Evolutionary conservation across 2,329 filamentous ascomycete genomes (phyloP), one percentile per base, ranked within the genome.

Genomic region (Fusarium torulosum): DNA sequence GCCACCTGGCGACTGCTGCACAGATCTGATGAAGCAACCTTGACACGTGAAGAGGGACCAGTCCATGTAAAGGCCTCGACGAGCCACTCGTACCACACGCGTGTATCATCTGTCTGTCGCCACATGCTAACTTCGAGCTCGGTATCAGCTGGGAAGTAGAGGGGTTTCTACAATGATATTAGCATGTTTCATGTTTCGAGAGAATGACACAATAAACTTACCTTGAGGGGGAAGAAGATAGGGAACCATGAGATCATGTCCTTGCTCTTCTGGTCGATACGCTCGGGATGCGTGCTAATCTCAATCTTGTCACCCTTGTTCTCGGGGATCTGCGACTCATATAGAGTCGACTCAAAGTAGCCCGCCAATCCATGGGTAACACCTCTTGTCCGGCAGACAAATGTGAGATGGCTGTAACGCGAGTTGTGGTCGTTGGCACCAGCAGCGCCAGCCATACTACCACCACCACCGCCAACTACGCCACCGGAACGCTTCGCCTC

Each of bases 171-270:
- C 35, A 71, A 47, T 59, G 44, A 13, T 72, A 38, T 63, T 20
- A 62, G 50, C 19, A n/a, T 10, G 23, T 1, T 14, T 17, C 9
- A 6, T 44, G 15, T 29, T 29, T 29, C 10, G 27, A 27, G 10
- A 10, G 27, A 29, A 19, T 37, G 10, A 2, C 2, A 2, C 1
- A 31, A 17, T 35, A 2, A 19, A 25, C 86, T 75, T 83, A 94
- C 94, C 88, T 96, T 97, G 15, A 99, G 81, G 0, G 96, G 96
- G 76, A 99, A 99, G 81, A 95, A 97, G 29, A 99, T 98, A 2
- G 96, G 96, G 77, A 99, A 99, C 96, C 96, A 99, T 55, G 93
- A 97, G 67, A 97, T 97, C 96, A 99, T 99, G 73, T 96, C 94
- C 75, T 91, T 91, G 83, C 94, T 97, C 86, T 98, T 98, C 58